These are phyloP conservation scores for Leucaena leucocephala DNA, from an alignment of 306 rosid species.

Conservation along the genomic window DNA sequence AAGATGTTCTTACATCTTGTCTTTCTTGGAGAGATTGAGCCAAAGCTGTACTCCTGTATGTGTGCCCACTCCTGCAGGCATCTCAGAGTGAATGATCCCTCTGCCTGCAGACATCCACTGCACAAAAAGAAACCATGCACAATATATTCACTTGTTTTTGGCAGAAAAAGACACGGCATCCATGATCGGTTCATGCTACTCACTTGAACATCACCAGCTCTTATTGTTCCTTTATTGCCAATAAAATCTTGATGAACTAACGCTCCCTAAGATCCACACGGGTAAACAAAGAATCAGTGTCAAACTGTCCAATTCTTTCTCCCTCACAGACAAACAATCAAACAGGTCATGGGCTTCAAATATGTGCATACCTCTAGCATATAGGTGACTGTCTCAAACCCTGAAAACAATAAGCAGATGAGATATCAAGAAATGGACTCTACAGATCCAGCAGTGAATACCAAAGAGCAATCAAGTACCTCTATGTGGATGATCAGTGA, in stretches of 20 bases:
- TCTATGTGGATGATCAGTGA: slow-evolving; percentile 77
- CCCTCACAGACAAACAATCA: neutral
- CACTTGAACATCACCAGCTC: slow-evolving; percentile 69
- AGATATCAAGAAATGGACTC: neutral
- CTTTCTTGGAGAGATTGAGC: slow-evolving; percentile 59
- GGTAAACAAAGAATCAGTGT: neutral
- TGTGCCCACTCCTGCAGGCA: slow-evolving; percentile 68
- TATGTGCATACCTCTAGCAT: slow-evolving; percentile 45
- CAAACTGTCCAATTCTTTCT: neutral
- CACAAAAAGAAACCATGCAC: neutral
- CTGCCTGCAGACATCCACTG: slow-evolving; percentile 85
- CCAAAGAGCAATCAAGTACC: slow-evolving; percentile 34
- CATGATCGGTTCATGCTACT: neutral
- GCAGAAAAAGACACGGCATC: neutral
- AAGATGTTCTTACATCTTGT: slow-evolving; percentile 50
- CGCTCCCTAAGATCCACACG: slow-evolving; percentile 52
- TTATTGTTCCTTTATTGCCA: slow-evolving; percentile 67
- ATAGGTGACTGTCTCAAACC: slow-evolving; percentile 63
- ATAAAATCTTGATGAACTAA: slow-evolving; percentile 72
- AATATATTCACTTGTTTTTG: neutral
- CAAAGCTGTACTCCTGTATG: slow-evolving; percentile 67
- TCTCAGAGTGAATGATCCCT: slow-evolving; percentile 76
- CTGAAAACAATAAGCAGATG: slow-evolving; percentile 27
- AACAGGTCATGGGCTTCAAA: neutral
- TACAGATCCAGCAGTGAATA: neutral